Percentiles rank a stretch among this genome's conserved stretches.
Conservation (phyloP, 2,329 filamentous ascomycete species). For the Zasmidium angulare region DNA sequence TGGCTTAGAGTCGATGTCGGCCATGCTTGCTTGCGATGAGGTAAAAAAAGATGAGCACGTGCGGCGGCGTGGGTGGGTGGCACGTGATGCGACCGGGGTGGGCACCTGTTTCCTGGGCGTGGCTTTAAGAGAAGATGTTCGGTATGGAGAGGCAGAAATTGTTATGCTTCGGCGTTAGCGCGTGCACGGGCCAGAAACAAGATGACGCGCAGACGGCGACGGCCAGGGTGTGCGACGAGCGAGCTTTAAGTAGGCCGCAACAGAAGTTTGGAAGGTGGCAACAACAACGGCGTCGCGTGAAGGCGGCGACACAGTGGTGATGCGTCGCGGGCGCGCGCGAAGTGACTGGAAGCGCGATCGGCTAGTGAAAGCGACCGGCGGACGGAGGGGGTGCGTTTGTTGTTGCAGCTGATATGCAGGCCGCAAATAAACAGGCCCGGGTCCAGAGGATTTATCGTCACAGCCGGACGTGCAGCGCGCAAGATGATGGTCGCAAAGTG, state of each 20-base stretch:
- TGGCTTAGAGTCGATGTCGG: not conserved
- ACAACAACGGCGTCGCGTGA: not conserved
- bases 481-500: not conserved
- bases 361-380: constrained; percentile 5
- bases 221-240: no score
- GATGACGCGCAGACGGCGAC: not conserved
- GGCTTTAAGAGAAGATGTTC: no score
- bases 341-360: constrained; percentile 1
- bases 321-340: not conserved
- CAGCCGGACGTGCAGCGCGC: not conserved
- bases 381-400: no score
- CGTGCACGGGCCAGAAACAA: not conserved
- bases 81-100: no score
- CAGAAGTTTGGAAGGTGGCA: not conserved
- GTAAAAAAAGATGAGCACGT: not conserved
- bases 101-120: no score
- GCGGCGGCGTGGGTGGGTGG: not conserved
- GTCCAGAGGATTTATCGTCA: not conserved
- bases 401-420: not conserved
- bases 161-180: not conserved
- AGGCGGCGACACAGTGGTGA: not conserved
- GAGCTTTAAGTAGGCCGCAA: not conserved
- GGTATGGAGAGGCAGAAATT: no score
- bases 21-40: not conserved
- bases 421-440: not conserved